Percentiles rank a stretch among this genome's conserved stretches.
phyloP scores from a whole-genome alignment of 345 rosid genomes.

The thale cress (Arabidopsis thaliana) region DNA sequence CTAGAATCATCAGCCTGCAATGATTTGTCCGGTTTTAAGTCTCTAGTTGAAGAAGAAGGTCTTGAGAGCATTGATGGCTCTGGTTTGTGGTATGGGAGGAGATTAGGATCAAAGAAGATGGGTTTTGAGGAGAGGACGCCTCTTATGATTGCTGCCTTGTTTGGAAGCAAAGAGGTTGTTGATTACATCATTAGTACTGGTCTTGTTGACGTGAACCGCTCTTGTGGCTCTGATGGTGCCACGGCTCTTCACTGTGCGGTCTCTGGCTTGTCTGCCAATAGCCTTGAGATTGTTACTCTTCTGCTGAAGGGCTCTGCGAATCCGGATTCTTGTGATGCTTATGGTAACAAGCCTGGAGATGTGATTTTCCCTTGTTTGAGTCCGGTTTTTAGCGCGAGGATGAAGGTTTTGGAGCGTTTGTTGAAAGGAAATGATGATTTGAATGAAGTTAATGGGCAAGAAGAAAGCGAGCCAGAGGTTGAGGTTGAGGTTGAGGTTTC shows the following conservation, averaged over 20 bases:
- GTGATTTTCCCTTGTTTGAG: slow-evolving; percentile 51
- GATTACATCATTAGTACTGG: slow-evolving; percentile 58
- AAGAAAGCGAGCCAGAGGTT: slow-evolving; percentile 43
- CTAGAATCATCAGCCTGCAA: slow-evolving; percentile 75
- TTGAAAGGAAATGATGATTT: slow-evolving; percentile 48
- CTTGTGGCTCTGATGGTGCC: slow-evolving; percentile 74
- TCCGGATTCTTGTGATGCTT: slow-evolving; percentile 58
- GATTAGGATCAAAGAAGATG: slow-evolving; percentile 66
- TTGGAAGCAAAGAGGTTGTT: slow-evolving; percentile 75
- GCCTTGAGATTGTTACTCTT: slow-evolving; percentile 65
- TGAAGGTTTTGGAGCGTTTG: slow-evolving; percentile 61
- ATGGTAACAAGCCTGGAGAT: slow-evolving; percentile 66
- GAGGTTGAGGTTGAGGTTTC: slow-evolving; percentile 22
- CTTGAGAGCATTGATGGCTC: slow-evolving; percentile 55
- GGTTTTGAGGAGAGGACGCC: slow-evolving; percentile 81
- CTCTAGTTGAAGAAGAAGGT: slow-evolving; percentile 60
- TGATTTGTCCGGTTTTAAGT: slow-evolving; percentile 68
- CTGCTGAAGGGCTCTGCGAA: slow-evolving; percentile 74
- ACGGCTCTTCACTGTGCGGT: slow-evolving; percentile 89
- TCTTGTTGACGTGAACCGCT: slow-evolving; percentile 61
- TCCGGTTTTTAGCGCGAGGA: slow-evolving; percentile 52
- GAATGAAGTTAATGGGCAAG: slow-evolving; percentile 47
- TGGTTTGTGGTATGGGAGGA: slow-evolving; percentile 80
- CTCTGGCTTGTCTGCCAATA: slow-evolving; percentile 63
- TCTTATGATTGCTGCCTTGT: slow-evolving; percentile 88